Evolutionary conservation across 208 protist genomes (phyloP).

Genomic region (Eutreptiella sp.): DNA sequence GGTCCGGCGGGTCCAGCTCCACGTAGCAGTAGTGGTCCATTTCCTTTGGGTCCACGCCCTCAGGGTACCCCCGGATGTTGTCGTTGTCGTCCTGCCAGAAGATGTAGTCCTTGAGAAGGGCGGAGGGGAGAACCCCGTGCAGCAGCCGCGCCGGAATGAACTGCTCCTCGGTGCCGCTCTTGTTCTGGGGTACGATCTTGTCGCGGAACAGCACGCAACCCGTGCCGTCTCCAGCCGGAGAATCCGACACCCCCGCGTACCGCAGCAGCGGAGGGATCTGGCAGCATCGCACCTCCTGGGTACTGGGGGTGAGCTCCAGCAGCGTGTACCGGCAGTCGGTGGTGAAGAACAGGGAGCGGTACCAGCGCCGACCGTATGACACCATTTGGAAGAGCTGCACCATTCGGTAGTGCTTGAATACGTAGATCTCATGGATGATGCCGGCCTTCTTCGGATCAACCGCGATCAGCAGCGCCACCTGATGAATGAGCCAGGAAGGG

Average conservation of each 20-base stretch:
- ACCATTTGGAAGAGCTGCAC: slow-evolving; percentile 43
- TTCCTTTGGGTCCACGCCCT: too few species aligned
- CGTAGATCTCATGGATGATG: slow-evolving; percentile 40
- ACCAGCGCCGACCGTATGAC: slow-evolving; percentile 43
- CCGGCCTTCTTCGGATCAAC: slow-evolving; percentile 28
- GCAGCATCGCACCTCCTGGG: not conserved
- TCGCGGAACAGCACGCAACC: too few species aligned
- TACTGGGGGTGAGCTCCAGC: slow-evolving; percentile 25
- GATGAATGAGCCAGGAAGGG: too few species aligned
- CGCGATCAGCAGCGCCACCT: slow-evolving; percentile 33
- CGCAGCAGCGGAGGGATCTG: slow-evolving; percentile 23
- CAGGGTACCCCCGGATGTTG: too few species aligned
- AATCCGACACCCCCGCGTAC: too few species aligned
- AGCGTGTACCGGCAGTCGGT: slow-evolving; percentile 39
- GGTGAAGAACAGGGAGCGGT: slow-evolving; percentile 40
- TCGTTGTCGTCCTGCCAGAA: slow-evolving; percentile 52
- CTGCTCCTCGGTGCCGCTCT: slow-evolving; percentile 38
- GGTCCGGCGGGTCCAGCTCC: too few species aligned
- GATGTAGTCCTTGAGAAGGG: slow-evolving; percentile 39
- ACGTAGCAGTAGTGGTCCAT: too few species aligned
- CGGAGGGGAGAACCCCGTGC: slow-evolving; percentile 41
- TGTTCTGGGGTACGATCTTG: too few species aligned
- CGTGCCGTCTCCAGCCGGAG: too few species aligned
- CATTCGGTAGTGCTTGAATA: slow-evolving; percentile 22
- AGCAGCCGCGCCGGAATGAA: slow-evolving; percentile 47